Evolutionary conservation across 371 early-diverging fungal species (phyloP), one percentile per base, ranked within the genome.

Genomic region (Funneliformis caledonium): DNA sequence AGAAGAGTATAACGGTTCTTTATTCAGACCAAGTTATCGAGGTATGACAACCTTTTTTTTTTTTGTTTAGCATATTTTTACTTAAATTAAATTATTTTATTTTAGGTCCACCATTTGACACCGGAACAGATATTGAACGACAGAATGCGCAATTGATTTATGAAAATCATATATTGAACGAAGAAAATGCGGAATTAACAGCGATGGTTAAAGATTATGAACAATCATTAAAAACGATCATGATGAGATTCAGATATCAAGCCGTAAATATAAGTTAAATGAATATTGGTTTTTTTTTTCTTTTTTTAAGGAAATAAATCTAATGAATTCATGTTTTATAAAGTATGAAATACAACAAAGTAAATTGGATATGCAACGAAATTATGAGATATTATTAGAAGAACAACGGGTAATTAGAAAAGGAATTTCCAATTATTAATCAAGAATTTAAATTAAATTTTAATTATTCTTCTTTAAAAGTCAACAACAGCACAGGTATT

Each of bases 131-230:
- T 16, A 43, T 70, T 42, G 78, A 77, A 33, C 33, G 78, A 26
- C 69, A 70, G 16, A 79, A 79, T 70, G 22, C 67, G 10, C 72
- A 37, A 14, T 50, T 79, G 22, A 79, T 60, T 9, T 72, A 42
- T 48, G 72, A 79, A 59, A 68, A 79, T 59, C 70, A 70, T 19
- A 31, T 37, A 43, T 79, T 79, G 37, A 68, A 70, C 60, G 69
- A 68, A 61, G 80, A 79, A 52, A 79, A 79, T 79, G 42, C 72
- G 10, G 50, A 42, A 48, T 33, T 79, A 9, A 70, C 67, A 59
- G 69, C 60, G 16, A 56, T 72, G 10, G 59, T 79, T 22, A 79
- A 79, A 70, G 80, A 79, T 70, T 79, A 79, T 26, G 80, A 79
- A 45, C 52, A 16, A 22, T 60, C 80, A 10, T 72, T 79, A 37